These are phyloP conservation scores for Abelmoschus esculentus DNA, from an alignment of 345 rosid genomes.

Conservation along the genomic window DNA sequence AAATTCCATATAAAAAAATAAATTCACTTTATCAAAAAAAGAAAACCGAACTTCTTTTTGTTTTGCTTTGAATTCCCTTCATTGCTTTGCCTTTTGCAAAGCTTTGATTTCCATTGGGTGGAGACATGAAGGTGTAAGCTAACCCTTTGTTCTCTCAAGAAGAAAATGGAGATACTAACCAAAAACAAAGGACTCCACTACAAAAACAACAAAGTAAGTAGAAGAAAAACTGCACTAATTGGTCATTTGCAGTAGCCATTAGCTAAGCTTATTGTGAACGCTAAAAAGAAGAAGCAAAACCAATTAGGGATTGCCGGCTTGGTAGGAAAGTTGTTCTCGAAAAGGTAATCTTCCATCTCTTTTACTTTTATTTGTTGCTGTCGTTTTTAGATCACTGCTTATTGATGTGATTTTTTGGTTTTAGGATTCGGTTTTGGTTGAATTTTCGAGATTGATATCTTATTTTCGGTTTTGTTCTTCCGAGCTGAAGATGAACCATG, in stretches of 20 bases:
- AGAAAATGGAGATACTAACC: neutral
- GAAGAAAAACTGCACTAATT: neutral
- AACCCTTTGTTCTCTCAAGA: neutral
- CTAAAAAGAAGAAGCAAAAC: conserved; percentile 5
- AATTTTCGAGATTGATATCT: conserved; percentile 4
- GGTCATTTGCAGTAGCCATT: neutral
- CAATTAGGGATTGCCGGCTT: conserved; percentile 9
- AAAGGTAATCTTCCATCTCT: conserved; percentile 14
- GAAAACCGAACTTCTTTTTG: neutral
- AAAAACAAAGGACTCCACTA: neutral
- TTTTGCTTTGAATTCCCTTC: neutral
- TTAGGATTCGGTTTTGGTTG: neutral
- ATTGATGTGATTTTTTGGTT: neutral
- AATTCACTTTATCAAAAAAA: neutral
- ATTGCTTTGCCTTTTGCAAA: neutral
- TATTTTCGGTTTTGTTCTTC: neutral
- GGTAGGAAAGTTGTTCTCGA: conserved; percentile 26
- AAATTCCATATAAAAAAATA: conserved; percentile 1
- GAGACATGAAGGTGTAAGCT: neutral
- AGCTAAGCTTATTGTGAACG: conserved; percentile 7
- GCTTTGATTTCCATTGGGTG: conserved; percentile 1
- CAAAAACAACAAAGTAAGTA: neutral
- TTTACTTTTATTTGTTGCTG: neutral
- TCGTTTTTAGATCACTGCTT: neutral
- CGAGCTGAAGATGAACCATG: too few species aligned